phyloP scores from a whole-genome alignment of 306 rosid genomes.

The Morella rubra region DNA sequence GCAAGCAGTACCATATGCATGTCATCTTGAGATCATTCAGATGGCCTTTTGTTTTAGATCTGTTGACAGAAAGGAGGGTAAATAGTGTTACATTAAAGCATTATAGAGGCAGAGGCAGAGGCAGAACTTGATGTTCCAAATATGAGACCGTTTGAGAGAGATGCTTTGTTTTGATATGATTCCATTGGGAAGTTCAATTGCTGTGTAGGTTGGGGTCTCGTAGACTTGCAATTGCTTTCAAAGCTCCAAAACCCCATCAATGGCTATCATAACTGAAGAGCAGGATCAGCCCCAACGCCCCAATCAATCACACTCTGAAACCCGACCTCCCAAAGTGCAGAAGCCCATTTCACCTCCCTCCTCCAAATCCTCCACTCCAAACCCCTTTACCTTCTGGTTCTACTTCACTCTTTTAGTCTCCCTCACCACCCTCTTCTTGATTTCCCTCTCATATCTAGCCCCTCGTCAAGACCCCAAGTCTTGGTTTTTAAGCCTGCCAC shows the following conservation, averaged over 20 bases:
- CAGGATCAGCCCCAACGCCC: conserved; percentile 31
- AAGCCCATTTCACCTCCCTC: conserved; percentile 33
- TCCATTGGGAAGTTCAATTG: too few species aligned
- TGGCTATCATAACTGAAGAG: conserved; percentile 82
- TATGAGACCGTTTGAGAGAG: too few species aligned
- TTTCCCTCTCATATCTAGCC: conserved; percentile 43
- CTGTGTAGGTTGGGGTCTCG: too few species aligned
- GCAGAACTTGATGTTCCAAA: too few species aligned
- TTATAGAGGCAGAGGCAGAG: too few species aligned
- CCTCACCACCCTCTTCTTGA: conserved; percentile 45
- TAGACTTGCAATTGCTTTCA: not conserved
- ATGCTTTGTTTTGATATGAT: too few species aligned
- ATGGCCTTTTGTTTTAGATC: too few species aligned
- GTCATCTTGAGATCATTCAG: too few species aligned
- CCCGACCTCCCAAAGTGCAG: conserved; percentile 25
- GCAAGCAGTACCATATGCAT: too few species aligned
- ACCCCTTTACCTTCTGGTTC: conserved; percentile 81
- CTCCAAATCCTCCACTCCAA: conserved; percentile 16
- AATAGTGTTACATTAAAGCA: too few species aligned
- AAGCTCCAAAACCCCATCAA: conserved; percentile 33
- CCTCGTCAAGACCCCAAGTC: conserved; percentile 63
- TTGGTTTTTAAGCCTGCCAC: conserved; percentile 75
- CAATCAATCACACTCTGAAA: conserved; percentile 19
- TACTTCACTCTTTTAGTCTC: conserved; percentile 69
- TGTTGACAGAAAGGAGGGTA: too few species aligned